A percentile compares a stretch with the other conserved stretches of the same genome.
phyloP scores from a whole-genome alignment of 2,329 filamentous ascomycete genomes.

The Penicillium rolfsii region DNA sequence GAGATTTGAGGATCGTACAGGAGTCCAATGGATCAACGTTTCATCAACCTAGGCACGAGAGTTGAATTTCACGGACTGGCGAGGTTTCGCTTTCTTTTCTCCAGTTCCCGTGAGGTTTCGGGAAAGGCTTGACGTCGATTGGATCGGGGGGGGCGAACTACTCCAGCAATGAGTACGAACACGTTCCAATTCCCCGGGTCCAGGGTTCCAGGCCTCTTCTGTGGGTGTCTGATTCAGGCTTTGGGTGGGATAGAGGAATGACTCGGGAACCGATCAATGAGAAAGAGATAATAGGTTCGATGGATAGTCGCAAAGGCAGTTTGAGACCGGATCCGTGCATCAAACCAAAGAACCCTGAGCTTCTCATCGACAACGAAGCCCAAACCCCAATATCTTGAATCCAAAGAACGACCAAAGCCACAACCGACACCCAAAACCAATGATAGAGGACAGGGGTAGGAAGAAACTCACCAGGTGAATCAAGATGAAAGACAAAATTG shows the following conservation, averaged over 20 bases:
- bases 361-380: constrained; percentile 22
- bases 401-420: neutral
- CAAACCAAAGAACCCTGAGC: constrained; percentile 21
- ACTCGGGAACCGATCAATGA: neutral
- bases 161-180: constrained; percentile 43
- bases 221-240: constrained; percentile 1
- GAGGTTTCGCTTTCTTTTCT: constrained; percentile 33
- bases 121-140: constrained; percentile 39
- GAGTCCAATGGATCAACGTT: constrained; percentile 22
- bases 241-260: neutral
- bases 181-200: constrained; percentile 12
- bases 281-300: neutral
- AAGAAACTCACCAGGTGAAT: constrained; percentile 29
- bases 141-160: constrained; percentile 42
- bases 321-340: constrained; percentile 37
- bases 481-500: constrained; percentile 21
- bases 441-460: constrained; percentile 8
- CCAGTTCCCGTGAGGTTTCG: constrained; percentile 28
- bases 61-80: constrained; percentile 21
- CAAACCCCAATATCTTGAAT: neutral
- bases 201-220: neutral
- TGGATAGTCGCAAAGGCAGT: constrained; percentile 10
- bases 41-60: constrained; percentile 26
- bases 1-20: constrained; percentile 26
- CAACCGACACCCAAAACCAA: neutral